Conservation (phyloP, 208 protist genomes). For the Leishmania turanica region DNA sequence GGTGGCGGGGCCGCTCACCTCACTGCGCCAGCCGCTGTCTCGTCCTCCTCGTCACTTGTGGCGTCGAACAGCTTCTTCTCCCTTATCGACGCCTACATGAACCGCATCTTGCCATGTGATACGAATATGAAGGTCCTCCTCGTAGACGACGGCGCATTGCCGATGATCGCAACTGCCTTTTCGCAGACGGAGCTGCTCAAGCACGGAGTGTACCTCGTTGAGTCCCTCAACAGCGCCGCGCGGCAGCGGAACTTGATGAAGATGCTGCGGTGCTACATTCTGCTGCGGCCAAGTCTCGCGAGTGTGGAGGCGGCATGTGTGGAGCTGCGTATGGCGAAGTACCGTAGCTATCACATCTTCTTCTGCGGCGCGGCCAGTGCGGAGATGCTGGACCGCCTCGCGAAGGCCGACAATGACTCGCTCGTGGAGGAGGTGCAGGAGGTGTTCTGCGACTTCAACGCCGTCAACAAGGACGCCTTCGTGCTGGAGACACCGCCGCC, state of each 20-base stretch:
- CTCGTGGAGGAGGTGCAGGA: conserved; percentile 94
- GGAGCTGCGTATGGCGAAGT: conserved; percentile 92
- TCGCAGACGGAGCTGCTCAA: conserved; percentile 95
- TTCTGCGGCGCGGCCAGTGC: conserved; percentile 91
- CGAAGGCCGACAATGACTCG: conserved; percentile 92
- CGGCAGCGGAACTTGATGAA: conserved; percentile 87
- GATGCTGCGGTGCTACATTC: conserved; percentile 93
- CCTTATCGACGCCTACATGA: conserved; percentile 65
- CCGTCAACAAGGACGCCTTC: conserved; percentile 91
- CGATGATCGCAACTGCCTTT: conserved; percentile 94
- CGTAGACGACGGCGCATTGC: conserved; percentile 93
- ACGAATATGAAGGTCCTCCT: conserved; percentile 96
- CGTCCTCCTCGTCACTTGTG: conserved; percentile 5
- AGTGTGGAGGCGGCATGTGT: conserved; percentile 84
- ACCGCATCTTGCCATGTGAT: conserved; percentile 64
- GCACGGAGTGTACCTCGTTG: conserved; percentile 97
- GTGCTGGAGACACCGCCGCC: conserved; percentile 52
- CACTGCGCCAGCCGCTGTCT: not conserved
- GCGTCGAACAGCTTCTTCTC: conserved; percentile 43
- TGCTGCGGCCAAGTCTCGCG: conserved; percentile 90
- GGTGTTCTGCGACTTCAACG: conserved; percentile 95
- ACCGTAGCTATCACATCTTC: conserved; percentile 76
- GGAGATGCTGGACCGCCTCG: conserved; percentile 90
- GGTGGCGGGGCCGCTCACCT: not conserved
- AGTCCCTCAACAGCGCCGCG: conserved; percentile 73